Base-by-base conservation (phyloP, 2,329 filamentous ascomycete species). In the Diatrype stigma region DNA sequence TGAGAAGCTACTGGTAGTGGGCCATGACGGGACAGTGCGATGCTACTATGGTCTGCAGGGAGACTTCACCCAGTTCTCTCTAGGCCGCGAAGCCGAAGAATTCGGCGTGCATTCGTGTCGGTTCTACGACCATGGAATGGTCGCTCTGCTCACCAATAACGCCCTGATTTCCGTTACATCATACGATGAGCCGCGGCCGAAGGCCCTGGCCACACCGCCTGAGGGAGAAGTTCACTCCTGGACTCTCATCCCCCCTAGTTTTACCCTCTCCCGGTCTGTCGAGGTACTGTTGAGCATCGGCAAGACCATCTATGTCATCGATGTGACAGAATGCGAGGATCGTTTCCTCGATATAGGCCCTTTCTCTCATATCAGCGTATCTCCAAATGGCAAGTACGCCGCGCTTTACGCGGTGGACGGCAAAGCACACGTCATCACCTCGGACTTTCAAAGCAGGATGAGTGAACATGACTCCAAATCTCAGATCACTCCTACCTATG, bases 41-140 rank as follows among this genome's bases (percentile, higher is more conserved):
- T 94, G 90, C 68, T 96, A 92, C 65, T 85, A 91, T 67, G 89
- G 94, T 63, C 74, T 99, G n/a, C 89, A 96, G 67, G 90, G 88
- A 55, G 93, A 97, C 66, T 99, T 99, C 66, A 90, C 87, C 16
- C 92, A 96, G 52, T 99, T 97, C 69, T 92, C 89, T 1, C 77
- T 99, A 0, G 94, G 93, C 49, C 87, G 95, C 69, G 89, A 89
- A 22, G 86, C 92, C 22, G 94, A 97, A 62, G 89, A 96, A 58
- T 84, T 87, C 63, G 89, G 93, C 23, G 92, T 99, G 19, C 79
- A 85, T 59, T 86, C 86, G n/a, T 97, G 93, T 73, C 85, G 85
- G 70, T 99, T 99, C 73, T 97, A 95, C 76, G 83, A 86, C 46
- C 84, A 84, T 28, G 94, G 94, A n/a, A 90, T 99, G 69, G 93